Percentiles rank a stretch among this genome's conserved stretches.
Conservation (phyloP, 805 yeast species). For the Ogataea paraovalis region DNA sequence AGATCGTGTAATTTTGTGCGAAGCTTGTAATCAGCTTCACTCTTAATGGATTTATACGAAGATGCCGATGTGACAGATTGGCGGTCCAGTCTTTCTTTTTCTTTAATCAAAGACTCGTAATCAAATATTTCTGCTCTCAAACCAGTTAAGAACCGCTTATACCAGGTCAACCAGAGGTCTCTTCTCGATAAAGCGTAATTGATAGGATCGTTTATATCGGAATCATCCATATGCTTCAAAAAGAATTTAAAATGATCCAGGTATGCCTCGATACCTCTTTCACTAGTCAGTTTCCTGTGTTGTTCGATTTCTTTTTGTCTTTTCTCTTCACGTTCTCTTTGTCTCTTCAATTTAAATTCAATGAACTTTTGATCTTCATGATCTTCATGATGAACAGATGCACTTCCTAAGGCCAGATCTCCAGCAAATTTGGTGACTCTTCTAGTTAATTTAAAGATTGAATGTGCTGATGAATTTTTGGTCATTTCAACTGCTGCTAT, state of each 20-base stretch:
- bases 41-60: slow-evolving; percentile 9
- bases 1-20: slow-evolving; percentile 15
- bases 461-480: slow-evolving; percentile 8
- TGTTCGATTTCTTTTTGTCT: slow-evolving; percentile 11
- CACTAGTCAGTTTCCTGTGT: slow-evolving; percentile 13
- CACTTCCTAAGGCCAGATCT: slow-evolving; percentile 30
- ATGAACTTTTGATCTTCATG: slow-evolving; percentile 13
- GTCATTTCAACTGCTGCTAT: slow-evolving; percentile 8
- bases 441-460: slow-evolving; percentile 21
- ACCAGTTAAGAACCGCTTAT: slow-evolving; percentile 17
- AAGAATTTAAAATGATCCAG: slow-evolving; percentile 30
- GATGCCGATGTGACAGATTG: neutral
- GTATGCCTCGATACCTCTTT: slow-evolving; percentile 22
- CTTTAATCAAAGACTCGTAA: slow-evolving; percentile 11
- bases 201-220: slow-evolving; percentile 30
- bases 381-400: slow-evolving; percentile 12
- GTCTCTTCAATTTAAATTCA: slow-evolving; percentile 11
- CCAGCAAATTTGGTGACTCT: slow-evolving; percentile 29
- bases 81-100: slow-evolving; percentile 5
- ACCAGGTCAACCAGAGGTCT: slow-evolving; percentile 30
- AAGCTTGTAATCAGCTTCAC: slow-evolving; percentile 11
- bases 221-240: slow-evolving; percentile 30
- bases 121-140: slow-evolving; percentile 17
- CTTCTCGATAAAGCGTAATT: slow-evolving; percentile 29
- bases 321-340: slow-evolving; percentile 10